A percentile compares a stretch with the other conserved stretches of the same genome.
These are phyloP conservation scores for Chrysoporthe cubensis DNA, from an alignment of 2,329 filamentous ascomycete genomes.

Conservation along the genomic window DNA sequence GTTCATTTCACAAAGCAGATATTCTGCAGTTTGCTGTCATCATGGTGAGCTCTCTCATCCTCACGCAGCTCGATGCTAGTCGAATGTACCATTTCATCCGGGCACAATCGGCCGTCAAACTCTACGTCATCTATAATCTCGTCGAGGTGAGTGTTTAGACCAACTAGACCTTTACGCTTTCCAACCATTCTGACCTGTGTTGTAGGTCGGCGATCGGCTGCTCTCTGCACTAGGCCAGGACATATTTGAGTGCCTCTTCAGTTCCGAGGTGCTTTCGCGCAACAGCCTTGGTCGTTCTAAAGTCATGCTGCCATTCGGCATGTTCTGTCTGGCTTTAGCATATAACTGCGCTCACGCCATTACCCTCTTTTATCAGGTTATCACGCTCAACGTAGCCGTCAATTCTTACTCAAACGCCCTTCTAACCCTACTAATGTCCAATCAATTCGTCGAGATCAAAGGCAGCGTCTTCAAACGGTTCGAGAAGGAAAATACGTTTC, in stretches of 20 bases:
- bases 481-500: constrained; percentile 96
- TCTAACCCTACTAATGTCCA: constrained; percentile 88
- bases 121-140: constrained; percentile 99
- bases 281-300: constrained; percentile 89
- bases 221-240: constrained; percentile 93
- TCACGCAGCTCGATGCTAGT: constrained; percentile 93
- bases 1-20: constrained; percentile 92
- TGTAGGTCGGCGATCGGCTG: constrained; percentile 77
- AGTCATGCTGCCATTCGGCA: constrained; percentile 82
- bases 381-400: constrained; percentile 95
- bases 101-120: constrained; percentile 93
- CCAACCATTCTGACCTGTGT: constrained; percentile 1
- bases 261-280: constrained; percentile 86
- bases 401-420: constrained; percentile 98
- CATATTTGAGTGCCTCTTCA: constrained; percentile 94
- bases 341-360: constrained; percentile 91
- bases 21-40: constrained; percentile 89
- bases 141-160: constrained; percentile 64
- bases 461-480: constrained; percentile 98
- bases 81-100: constrained; percentile 98
- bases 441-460: constrained; percentile 99
- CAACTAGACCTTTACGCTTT: background rate
- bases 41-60: constrained; percentile 78
- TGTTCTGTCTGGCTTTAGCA: constrained; percentile 83
- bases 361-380: constrained; percentile 94